Conservation (phyloP, 176 grass and related monocot genomes). For the Eleusine indica region DNA sequence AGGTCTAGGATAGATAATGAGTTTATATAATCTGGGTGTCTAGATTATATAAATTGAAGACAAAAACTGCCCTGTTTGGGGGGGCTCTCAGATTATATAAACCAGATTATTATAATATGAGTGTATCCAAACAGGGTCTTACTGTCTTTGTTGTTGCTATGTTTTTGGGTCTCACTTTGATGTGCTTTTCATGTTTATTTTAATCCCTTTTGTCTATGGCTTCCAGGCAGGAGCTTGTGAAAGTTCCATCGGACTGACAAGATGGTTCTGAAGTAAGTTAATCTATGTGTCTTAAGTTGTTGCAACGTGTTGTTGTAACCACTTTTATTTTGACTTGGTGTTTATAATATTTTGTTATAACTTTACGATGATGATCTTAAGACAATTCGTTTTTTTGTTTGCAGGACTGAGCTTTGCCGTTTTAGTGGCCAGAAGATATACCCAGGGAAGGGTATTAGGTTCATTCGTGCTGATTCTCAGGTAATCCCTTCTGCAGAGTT, state of each 20-base stretch:
- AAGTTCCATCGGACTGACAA: slow-evolving; percentile 47
- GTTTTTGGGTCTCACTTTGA: background rate
- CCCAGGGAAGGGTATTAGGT: slow-evolving; percentile 87
- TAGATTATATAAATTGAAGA: no score
- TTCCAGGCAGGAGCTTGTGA: slow-evolving; percentile 30
- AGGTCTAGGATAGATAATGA: no score
- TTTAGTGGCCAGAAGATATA: slow-evolving; percentile 94
- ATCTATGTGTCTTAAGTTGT: background rate
- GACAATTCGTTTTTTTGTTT: background rate
- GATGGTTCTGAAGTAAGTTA: slow-evolving; percentile 93
- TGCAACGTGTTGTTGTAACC: slow-evolving; percentile 8
- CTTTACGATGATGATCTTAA: background rate
- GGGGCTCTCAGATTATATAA: no score
- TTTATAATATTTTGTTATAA: background rate
- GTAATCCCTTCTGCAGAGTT: slow-evolving; percentile 35
- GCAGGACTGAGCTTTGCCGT: slow-evolving; percentile 93
- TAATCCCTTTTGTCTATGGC: background rate
- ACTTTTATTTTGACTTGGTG: background rate
- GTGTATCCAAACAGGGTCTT: background rate
- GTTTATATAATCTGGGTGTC: no score
- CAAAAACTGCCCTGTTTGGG: no score
- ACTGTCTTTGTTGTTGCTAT: background rate
- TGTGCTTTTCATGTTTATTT: background rate
- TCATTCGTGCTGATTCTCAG: slow-evolving; percentile 84
- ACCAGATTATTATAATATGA: no score